Evolutionary conservation across 2,329 filamentous ascomycete species (phyloP).

Genomic region (Cladosporium halotolerans): DNA sequence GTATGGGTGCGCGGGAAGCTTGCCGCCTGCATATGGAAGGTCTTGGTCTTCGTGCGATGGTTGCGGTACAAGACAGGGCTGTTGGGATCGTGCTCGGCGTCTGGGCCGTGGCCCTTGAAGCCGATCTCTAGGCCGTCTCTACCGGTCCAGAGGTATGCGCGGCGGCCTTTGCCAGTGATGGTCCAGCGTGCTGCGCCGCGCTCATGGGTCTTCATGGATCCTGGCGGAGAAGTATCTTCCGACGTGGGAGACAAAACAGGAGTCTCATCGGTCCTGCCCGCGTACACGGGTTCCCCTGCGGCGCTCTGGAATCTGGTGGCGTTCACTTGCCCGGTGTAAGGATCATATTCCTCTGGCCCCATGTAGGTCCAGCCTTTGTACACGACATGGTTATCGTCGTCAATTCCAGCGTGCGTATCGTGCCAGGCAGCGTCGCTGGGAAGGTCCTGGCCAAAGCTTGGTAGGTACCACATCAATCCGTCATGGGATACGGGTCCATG

Average conservation of each 20-base stretch:
- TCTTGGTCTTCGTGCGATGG: background rate
- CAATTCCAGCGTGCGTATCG: too few species aligned
- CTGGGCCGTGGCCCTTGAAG: constrained; percentile 28
- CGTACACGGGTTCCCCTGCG: background rate
- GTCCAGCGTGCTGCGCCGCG: background rate
- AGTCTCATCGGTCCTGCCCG: background rate
- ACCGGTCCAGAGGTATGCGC: constrained; percentile 29
- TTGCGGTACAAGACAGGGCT: constrained; percentile 7
- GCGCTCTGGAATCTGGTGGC: background rate
- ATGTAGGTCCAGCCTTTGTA: background rate
- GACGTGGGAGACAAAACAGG: constrained; percentile 13
- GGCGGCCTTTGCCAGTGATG: constrained; percentile 1
- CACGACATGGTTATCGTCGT: background rate
- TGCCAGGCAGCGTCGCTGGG: background rate
- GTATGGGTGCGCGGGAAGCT: background rate
- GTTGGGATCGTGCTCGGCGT: constrained; percentile 23
- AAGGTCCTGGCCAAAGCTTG: background rate
- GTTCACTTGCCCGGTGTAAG: background rate
- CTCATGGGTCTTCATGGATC: background rate
- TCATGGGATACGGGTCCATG: background rate
- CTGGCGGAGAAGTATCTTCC: constrained; percentile 13
- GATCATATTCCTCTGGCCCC: background rate
- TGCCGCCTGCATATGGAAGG: constrained; percentile 3
- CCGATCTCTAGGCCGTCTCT: constrained; percentile 32
- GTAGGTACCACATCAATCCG: background rate